These are phyloP conservation scores for Coemansia sp. DNA, from an alignment of 192 early-diverging fungal genomes.

Conservation along the genomic window DNA sequence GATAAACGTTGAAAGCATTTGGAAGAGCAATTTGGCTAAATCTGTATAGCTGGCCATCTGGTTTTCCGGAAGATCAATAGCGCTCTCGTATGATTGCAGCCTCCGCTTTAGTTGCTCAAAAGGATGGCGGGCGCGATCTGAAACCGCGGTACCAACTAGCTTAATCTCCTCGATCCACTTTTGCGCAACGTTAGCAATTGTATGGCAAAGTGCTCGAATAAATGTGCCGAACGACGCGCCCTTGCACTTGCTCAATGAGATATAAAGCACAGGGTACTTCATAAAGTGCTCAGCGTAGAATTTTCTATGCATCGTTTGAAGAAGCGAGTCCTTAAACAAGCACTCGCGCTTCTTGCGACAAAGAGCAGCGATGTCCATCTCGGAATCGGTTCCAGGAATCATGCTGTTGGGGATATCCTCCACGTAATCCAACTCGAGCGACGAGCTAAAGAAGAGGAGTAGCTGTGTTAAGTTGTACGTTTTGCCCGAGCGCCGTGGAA, in stretches of 20 bases:
- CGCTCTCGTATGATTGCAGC: background rate
- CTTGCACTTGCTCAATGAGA: constrained; percentile 26
- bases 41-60: background rate
- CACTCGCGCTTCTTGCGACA: constrained; percentile 34
- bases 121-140: no score
- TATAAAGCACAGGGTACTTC: constrained; percentile 35
- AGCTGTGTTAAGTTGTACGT: constrained; percentile 41
- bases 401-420: constrained; percentile 12
- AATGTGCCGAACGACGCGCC: no score
- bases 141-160: background rate
- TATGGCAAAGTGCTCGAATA: constrained; percentile 11
- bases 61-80: background rate
- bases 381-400: background rate
- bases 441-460: constrained; percentile 38
- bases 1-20: constrained; percentile 23
- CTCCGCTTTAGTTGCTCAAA: background rate
- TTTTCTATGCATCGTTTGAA: constrained; percentile 22
- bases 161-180: constrained; percentile 1
- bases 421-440: constrained; percentile 16
- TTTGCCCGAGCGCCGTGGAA: no score
- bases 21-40: constrained; percentile 3
- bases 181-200: background rate
- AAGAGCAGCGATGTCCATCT: constrained; percentile 17
- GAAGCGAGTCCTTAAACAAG: constrained; percentile 28
- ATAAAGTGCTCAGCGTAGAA: constrained; percentile 42